Evolutionary conservation across 805 yeast species (phyloP).

Genomic region (Hanseniaspora jakobsenii): DNA sequence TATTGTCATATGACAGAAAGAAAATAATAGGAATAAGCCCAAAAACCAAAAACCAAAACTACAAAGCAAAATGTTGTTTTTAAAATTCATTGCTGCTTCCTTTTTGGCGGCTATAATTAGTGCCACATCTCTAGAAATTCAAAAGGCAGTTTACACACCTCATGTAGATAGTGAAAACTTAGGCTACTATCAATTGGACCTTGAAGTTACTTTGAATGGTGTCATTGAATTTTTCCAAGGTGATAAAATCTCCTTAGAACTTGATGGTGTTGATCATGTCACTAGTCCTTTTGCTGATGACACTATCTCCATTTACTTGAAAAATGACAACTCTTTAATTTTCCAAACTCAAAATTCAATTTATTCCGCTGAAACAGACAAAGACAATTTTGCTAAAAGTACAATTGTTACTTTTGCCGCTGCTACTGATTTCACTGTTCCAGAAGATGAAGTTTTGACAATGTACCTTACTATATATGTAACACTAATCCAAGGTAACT

Average conservation of each 20-base stretch:
- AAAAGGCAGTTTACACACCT: constrained; percentile 1
- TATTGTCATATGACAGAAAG: too few species aligned
- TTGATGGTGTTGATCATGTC: constrained; percentile 11
- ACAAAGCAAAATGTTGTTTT: not conserved
- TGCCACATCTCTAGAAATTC: constrained; percentile 6
- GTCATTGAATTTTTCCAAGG: constrained; percentile 1
- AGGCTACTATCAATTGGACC: constrained; percentile 2
- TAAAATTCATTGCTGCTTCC: not conserved
- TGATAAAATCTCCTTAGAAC: not conserved
- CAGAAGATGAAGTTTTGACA: constrained; percentile 3
- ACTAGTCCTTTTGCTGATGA: constrained; percentile 9
- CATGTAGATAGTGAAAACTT: not conserved
- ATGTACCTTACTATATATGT: constrained; percentile 6
- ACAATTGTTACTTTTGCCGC: constrained; percentile 9
- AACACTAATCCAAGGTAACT: constrained; percentile 10
- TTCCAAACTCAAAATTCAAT: constrained; percentile 2
- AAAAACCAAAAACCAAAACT: not conserved
- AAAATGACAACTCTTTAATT: constrained; percentile 4
- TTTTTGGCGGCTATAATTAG: not conserved
- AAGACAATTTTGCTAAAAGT: constrained; percentile 5
- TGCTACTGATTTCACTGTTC: constrained; percentile 6
- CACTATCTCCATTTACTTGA: constrained; percentile 6
- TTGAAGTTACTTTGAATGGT: constrained; percentile 3
- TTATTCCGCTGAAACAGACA: not conserved
- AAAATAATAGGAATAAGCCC: not conserved